A percentile compares a stretch with the other conserved stretches of the same genome.
Evolutionary conservation across 768 basidiomycete species (phyloP).

Genomic region (Psilocybe tampanensis): DNA sequence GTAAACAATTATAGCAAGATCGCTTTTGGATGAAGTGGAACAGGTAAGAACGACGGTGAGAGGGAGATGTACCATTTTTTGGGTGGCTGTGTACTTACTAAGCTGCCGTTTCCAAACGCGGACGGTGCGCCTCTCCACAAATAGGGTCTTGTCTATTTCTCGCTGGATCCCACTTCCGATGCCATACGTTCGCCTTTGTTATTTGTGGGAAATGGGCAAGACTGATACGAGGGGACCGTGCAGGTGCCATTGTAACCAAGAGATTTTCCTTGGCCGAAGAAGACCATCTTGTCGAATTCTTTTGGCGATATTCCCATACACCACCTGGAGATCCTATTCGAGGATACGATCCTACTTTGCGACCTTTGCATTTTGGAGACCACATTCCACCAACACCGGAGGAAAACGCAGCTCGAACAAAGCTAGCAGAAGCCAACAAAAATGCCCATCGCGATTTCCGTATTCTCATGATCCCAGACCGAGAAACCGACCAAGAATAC

Average conservation of each 20-base stretch:
- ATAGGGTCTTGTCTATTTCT: background rate
- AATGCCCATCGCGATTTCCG: background rate
- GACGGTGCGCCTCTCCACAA: no score
- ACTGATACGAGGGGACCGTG: background rate
- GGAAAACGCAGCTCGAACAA: background rate
- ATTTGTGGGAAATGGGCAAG: background rate
- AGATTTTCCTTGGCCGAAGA: background rate
- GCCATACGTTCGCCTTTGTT: background rate
- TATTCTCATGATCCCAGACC: background rate
- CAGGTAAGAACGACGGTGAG: no score
- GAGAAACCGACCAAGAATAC: background rate
- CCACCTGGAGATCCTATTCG: background rate
- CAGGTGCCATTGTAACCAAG: background rate
- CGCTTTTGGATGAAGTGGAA: no score
- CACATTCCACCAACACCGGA: background rate
- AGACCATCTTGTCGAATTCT: background rate
- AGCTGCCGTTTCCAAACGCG: no score
- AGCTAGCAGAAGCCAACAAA: background rate
- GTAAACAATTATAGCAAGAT: no score
- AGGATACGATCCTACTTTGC: background rate
- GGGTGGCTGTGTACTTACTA: no score
- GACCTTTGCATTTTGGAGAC: background rate
- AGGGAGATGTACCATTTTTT: no score
- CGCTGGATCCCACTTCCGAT: background rate
- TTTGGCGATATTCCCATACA: background rate